phyloP scores from a whole-genome alignment of 2,329 filamentous ascomycete species.

The Phaeosphaeria sp. region DNA sequence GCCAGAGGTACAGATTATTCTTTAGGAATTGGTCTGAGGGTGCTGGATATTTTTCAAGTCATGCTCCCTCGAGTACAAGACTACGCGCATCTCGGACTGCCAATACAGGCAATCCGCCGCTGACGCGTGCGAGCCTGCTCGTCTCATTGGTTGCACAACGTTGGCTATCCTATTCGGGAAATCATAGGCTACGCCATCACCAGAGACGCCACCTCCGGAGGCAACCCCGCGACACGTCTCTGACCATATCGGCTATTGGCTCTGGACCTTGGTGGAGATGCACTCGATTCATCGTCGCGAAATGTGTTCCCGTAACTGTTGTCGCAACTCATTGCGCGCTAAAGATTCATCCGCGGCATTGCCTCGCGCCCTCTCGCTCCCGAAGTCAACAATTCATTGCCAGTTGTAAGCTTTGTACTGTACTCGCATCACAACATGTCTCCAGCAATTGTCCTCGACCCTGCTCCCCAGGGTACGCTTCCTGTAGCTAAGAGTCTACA shows the following conservation, averaged over 20 bases:
- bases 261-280: neutral
- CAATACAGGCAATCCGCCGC: constrained; percentile 8
- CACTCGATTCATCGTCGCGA: neutral
- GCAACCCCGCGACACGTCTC: neutral
- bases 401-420: neutral
- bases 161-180: constrained; percentile 13
- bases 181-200: constrained; percentile 1
- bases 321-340: neutral
- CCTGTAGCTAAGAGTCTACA: constrained; percentile 10
- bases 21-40: neutral
- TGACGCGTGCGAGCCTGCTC: neutral
- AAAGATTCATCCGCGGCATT: neutral
- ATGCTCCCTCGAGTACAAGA: neutral
- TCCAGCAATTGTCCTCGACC: constrained; percentile 17
- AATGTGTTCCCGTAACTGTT: neutral
- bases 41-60: neutral
- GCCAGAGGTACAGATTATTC: neutral
- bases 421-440: constrained; percentile 15
- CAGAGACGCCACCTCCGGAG: neutral
- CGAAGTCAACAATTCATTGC: neutral
- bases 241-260: neutral
- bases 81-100: constrained; percentile 1
- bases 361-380: neutral
- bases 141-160: neutral
- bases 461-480: neutral